Conservation (phyloP, 2,329 filamentous ascomycete species). For the Phialocephala subalpina region DNA sequence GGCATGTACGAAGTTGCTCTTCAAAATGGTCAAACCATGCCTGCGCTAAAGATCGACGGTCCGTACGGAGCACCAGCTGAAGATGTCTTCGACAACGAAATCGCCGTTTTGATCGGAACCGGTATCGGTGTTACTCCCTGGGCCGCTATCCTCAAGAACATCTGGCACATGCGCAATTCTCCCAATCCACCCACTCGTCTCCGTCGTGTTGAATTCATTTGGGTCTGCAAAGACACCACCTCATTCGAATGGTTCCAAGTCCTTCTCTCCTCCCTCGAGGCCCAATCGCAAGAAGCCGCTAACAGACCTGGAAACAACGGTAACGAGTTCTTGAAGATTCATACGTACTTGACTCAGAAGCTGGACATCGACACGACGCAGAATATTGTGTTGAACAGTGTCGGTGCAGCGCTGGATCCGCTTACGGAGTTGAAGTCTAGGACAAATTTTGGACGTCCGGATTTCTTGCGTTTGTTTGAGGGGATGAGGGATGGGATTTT, state of each 20-base stretch:
- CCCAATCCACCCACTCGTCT: slow-evolving; percentile 91
- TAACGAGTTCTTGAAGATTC: slow-evolving; percentile 92
- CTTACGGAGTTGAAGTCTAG: slow-evolving; percentile 88
- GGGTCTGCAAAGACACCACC: slow-evolving; percentile 94
- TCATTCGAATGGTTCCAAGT: slow-evolving; percentile 99
- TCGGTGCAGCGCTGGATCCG: slow-evolving; percentile 87
- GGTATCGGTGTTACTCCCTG: slow-evolving; percentile 89
- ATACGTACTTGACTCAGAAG: slow-evolving; percentile 95
- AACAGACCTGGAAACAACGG: slow-evolving; percentile 72
- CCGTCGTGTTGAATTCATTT: slow-evolving; percentile 97
- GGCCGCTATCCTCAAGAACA: slow-evolving; percentile 92
- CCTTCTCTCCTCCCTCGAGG: slow-evolving; percentile 87
- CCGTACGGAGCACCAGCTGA: slow-evolving; percentile 97
- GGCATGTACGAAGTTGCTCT: slow-evolving; percentile 99
- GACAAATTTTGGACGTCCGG: slow-evolving; percentile 94
- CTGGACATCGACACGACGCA: slow-evolving; percentile 92
- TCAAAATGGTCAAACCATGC: slow-evolving; percentile 93
- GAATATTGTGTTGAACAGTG: slow-evolving; percentile 96
- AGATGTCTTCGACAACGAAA: slow-evolving; percentile 95
- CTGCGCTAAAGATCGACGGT: slow-evolving; percentile 86
- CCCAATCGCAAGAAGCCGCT: slow-evolving; percentile 78
- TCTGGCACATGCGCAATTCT: slow-evolving; percentile 92
- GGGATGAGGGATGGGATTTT: slow-evolving; percentile 89
- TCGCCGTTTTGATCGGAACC: slow-evolving; percentile 84
- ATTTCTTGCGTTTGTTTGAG: slow-evolving; percentile 82